Conservation (phyloP, 2,329 filamentous ascomycete species). For the Aspergillus brunneoviolaceus region DNA sequence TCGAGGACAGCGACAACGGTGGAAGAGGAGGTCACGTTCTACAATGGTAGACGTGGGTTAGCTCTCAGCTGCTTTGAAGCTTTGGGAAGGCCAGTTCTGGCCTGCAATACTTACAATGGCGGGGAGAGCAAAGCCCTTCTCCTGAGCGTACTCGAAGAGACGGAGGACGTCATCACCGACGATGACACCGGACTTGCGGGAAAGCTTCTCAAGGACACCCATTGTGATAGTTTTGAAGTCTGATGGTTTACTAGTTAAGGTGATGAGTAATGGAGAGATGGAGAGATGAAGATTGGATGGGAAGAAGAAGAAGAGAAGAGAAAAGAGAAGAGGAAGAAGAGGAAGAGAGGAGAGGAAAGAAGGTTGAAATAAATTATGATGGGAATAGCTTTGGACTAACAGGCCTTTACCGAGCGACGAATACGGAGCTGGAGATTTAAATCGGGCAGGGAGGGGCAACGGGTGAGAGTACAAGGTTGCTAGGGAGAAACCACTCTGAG, state of each 20-base stretch:
- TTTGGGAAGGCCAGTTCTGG: background rate
- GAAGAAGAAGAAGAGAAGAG: conserved; percentile 12
- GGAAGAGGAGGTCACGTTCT: conserved; percentile 92
- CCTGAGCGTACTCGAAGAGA: conserved; percentile 87
- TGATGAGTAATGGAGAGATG: conserved; percentile 7
- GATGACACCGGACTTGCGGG: conserved; percentile 66
- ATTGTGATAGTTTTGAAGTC: conserved; percentile 30
- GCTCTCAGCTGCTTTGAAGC: background rate
- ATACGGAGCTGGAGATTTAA: conserved; percentile 22
- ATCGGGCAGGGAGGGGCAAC: conserved; percentile 13
- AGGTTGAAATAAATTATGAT: conserved; percentile 15
- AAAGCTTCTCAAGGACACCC: conserved; percentile 56
- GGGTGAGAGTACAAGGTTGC: conserved; percentile 1
- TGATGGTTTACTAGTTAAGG: conserved; percentile 5
- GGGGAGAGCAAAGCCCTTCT: conserved; percentile 85
- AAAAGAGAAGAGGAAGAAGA: conserved; percentile 3
- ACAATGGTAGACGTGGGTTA: background rate
- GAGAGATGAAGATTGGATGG: conserved; percentile 3
- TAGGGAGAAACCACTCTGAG: background rate
- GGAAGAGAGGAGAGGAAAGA: conserved; percentile 1
- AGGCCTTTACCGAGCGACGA: conserved; percentile 28
- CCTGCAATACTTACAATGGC: conserved; percentile 60
- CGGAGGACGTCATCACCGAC: conserved; percentile 64
- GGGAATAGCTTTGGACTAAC: conserved; percentile 9
- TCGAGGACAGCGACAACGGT: conserved; percentile 84